These are phyloP conservation scores for Bolboschoenus planiculmis DNA, from an alignment of 176 grass and related monocot genomes.

Conservation along the genomic window DNA sequence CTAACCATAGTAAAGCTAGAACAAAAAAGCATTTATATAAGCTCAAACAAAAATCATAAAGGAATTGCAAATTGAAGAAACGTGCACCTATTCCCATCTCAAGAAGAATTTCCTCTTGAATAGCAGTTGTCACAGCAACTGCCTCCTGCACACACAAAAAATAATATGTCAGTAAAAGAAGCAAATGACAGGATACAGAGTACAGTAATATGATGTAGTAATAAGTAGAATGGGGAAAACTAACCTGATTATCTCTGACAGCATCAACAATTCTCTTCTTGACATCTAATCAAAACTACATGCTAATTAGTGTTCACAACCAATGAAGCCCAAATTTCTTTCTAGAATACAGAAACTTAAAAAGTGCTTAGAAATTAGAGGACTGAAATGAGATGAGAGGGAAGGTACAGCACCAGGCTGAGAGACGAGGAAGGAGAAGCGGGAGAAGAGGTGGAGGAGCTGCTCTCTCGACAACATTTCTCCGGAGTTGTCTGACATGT, in stretches of 20 bases:
- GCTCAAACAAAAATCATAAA: background rate
- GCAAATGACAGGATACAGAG: background rate
- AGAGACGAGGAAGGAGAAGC: constrained; percentile 58
- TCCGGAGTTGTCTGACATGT: background rate
- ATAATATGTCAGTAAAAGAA: background rate
- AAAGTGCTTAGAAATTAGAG: background rate
- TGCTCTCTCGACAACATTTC: constrained; percentile 52
- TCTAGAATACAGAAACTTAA: background rate
- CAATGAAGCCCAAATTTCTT: background rate
- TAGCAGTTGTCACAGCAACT: constrained; percentile 60
- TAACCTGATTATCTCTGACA: constrained; percentile 68
- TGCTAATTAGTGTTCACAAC: background rate
- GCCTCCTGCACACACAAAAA: constrained; percentile 40
- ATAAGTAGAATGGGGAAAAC: background rate
- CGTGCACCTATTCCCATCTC: constrained; percentile 69
- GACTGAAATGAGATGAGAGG: background rate
- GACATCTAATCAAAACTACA: constrained; percentile 33
- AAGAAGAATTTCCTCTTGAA: constrained; percentile 71
- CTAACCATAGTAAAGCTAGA: background rate
- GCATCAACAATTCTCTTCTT: constrained; percentile 59
- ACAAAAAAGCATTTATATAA: background rate
- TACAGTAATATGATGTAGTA: background rate
- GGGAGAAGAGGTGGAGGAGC: constrained; percentile 58
- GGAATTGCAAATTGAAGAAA: background rate
- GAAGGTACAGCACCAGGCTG: constrained; percentile 38